These are phyloP conservation scores for Talaromyces sp. DNA, from an alignment of 2,329 filamentous ascomycete genomes.

Conservation along the genomic window DNA sequence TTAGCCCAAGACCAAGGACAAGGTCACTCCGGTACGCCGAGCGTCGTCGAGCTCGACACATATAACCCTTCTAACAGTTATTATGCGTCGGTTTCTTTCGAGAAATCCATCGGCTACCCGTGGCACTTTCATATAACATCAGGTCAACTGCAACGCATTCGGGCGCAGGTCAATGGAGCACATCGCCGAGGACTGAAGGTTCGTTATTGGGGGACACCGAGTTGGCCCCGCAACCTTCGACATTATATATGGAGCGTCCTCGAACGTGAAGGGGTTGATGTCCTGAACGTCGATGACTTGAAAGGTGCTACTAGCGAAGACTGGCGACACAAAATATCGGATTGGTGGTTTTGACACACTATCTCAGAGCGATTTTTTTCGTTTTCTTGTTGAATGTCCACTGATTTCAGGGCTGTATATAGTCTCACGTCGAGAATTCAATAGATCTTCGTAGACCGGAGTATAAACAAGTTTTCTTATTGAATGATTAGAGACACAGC, in stretches of 20 bases:
- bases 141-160: conserved; percentile 41
- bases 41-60: conserved; percentile 30
- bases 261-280: conserved; percentile 49
- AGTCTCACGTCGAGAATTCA: background rate
- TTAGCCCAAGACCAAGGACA: conserved; percentile 32
- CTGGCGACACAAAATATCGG: conserved; percentile 37
- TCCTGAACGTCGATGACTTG: conserved; percentile 55
- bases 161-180: conserved; percentile 48
- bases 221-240: conserved; percentile 49
- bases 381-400: background rate
- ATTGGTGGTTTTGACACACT: conserved; percentile 24
- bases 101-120: conserved; percentile 40
- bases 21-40: conserved; percentile 38
- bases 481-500: conserved; percentile 55
- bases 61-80: conserved; percentile 50
- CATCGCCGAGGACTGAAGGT: conserved; percentile 48
- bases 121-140: conserved; percentile 46
- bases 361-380: background rate
- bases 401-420: background rate
- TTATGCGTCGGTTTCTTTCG: conserved; percentile 53
- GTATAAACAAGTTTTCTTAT: background rate
- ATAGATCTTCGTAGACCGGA: background rate
- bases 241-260: conserved; percentile 52
- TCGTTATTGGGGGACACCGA: conserved; percentile 52
- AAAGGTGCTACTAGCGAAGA: conserved; percentile 41